Base-by-base conservation (phyloP, 768 basidiomycete genomes). In the Cubamyces lactineus region DNA sequence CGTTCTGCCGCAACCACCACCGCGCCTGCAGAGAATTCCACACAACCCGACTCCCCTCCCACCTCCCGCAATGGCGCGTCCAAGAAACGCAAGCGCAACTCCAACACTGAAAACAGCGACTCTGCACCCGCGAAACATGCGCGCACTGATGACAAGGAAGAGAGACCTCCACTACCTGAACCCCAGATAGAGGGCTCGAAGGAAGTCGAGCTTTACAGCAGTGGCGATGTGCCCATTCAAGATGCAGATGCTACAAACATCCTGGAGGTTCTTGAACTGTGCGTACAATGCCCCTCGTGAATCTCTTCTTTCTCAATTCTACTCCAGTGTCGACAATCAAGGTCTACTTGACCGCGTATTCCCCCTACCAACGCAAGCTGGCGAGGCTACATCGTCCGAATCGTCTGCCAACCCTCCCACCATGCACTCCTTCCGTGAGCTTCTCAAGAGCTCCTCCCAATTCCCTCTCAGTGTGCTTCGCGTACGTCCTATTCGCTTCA, bases 331-430 rank as follows among this genome's bases (percentile, higher is more conserved):
- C 62, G 92, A 94, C 73, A 80, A 80, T 0, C 90, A 91, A 66
- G 89, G 86, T 49, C 78, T 94, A 4, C 84, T 94, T 11, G 91
- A 93, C 79, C 87, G 91, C 67, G 87, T 90, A 64, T 88, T 89
- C 70, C 84, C 86, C 40, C 76, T 86, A 23, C 77, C 78, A 21
- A 71, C 77, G 55, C 72, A 77, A 65, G 73, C 76, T 45, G 71
- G 76, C 41, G 71, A 76, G n/a, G 76, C 82, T 1, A 74, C 78
- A 17, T 77, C 80, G 1, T 78, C 77, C 47, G 73, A 73, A 34
- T 66, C 73, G 9, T 45, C 59, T 11, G 60, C 69, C 1, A 63
- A 59, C 28, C 53, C 67, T 12, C 62, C 69, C 17, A 43, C 66
- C 5, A 67, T 69, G 38, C 71, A 71, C 64, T 86, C 86, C 4